These are phyloP conservation scores for Acorus gramineus DNA, from an alignment of 106 monocot species.

Conservation along the genomic window DNA sequence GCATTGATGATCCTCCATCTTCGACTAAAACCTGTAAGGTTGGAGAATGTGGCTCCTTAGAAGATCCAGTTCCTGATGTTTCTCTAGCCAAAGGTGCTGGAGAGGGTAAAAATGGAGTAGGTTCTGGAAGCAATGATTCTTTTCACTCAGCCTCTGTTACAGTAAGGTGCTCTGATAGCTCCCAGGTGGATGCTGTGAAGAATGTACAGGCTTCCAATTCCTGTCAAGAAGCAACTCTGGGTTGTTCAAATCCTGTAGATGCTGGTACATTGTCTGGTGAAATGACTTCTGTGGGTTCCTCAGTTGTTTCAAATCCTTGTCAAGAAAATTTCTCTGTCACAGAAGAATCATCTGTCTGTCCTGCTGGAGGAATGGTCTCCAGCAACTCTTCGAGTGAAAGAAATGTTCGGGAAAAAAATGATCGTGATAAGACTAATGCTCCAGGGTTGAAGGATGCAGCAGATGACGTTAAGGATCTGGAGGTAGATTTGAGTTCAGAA, in stretches of 20 bases:
- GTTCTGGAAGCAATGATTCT: constrained; percentile 7
- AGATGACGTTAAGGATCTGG: constrained; percentile 8
- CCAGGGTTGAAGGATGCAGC: constrained; percentile 13
- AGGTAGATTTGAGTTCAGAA: constrained; percentile 14
- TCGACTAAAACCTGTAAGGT: neutral
- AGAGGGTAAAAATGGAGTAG: constrained; percentile 2
- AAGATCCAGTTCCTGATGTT: neutral
- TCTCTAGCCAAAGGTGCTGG: neutral
- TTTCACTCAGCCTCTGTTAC: constrained; percentile 1
- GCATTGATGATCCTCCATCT: constrained; percentile 1
- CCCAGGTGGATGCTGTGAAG: constrained; percentile 1
- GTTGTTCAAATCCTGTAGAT: constrained; percentile 5
- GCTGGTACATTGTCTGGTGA: constrained; percentile 14
- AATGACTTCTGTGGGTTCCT: constrained; percentile 10
- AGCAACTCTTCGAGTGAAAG: constrained; percentile 2
- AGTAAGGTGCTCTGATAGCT: neutral
- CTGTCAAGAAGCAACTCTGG: constrained; percentile 3
- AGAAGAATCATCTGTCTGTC: constrained; percentile 20
- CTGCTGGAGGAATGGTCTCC: constrained; percentile 1
- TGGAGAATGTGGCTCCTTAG: neutral
- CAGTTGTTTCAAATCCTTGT: constrained; percentile 10
- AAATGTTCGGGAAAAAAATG: constrained; percentile 7
- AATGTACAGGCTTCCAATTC: neutral
- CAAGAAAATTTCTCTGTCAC: constrained; percentile 9
- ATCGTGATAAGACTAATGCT: constrained; percentile 16